A percentile compares a stretch with the other conserved stretches of the same genome.
These are phyloP conservation scores for Fraxinus ornus DNA, from an alignment of 305 asterid species.

Conservation along the genomic window DNA sequence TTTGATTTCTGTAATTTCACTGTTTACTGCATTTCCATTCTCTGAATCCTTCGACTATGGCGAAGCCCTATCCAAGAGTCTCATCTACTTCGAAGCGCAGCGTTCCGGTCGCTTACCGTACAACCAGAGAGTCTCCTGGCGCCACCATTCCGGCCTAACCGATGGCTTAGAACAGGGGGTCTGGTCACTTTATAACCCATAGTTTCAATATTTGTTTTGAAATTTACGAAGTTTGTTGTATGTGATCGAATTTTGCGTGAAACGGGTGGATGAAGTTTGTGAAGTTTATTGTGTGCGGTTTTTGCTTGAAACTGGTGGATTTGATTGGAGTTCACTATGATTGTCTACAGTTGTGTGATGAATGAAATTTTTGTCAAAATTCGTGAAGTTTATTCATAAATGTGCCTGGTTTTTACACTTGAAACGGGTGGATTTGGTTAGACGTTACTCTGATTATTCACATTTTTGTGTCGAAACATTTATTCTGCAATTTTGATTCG, in stretches of 20 bases:
- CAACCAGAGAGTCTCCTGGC: constrained; percentile 76
- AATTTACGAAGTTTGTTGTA: neutral
- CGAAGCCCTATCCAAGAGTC: constrained; percentile 83
- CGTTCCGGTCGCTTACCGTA: constrained; percentile 93
- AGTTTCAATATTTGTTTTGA: neutral
- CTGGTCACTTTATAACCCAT: neutral
- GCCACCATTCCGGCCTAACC: constrained; percentile 93
- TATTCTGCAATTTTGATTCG: neutral
- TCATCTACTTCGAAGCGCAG: constrained; percentile 86
- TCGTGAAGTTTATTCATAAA: neutral
- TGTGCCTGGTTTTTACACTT: neutral
- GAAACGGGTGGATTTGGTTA: constrained; percentile 58
- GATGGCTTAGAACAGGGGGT: constrained; percentile 98
- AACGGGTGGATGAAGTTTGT: neutral
- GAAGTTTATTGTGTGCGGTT: neutral
- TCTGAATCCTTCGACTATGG: constrained; percentile 43
- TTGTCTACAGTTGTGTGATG: neutral
- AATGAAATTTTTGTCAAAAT: neutral
- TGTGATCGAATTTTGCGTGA: neutral
- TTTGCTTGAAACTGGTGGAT: neutral
- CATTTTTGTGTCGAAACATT: neutral
- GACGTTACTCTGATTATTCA: constrained; percentile 61
- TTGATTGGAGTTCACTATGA: neutral
- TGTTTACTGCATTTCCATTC: constrained; percentile 35
- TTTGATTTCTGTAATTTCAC: constrained; percentile 27